Conservation (phyloP, 2,329 filamentous ascomycete genomes). For the Colletotrichum theobromicola region DNA sequence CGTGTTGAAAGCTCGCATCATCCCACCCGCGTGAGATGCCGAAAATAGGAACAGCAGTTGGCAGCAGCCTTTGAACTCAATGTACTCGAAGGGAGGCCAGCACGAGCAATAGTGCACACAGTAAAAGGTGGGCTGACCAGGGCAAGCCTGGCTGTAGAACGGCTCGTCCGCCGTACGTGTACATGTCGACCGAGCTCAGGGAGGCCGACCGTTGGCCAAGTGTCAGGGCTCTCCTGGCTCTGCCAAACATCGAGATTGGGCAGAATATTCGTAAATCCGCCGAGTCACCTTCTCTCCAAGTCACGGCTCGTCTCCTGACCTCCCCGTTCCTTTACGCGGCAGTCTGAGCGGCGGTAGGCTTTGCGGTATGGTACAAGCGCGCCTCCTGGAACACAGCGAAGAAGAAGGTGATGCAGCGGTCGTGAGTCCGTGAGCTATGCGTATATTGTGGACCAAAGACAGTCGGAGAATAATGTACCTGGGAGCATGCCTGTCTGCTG, state of each 20-base stretch:
- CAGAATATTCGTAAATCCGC: background rate
- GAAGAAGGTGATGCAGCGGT: conserved; percentile 4
- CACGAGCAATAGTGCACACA: background rate
- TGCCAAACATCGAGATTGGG: background rate
- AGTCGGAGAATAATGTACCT: conserved; percentile 4
- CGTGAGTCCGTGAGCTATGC: background rate
- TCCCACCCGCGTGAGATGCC: background rate
- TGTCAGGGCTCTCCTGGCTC: background rate
- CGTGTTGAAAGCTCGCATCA: background rate
- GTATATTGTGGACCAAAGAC: background rate
- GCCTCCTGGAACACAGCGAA: background rate
- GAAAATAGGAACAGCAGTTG: conserved; percentile 10
- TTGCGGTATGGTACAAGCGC: background rate
- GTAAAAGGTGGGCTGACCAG: background rate
- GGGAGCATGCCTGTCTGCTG: background rate
- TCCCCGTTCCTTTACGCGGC: background rate
- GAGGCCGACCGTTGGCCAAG: background rate
- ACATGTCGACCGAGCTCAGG: background rate
- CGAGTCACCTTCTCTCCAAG: conserved; percentile 2
- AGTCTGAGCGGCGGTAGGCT: background rate
- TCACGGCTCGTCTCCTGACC: background rate
- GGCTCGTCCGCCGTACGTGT: background rate
- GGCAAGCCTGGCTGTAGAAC: background rate
- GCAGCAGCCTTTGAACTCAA: background rate
- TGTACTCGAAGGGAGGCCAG: background rate